Conservation (phyloP, 768 basidiomycete genomes). For the Lentinula raphanica region DNA sequence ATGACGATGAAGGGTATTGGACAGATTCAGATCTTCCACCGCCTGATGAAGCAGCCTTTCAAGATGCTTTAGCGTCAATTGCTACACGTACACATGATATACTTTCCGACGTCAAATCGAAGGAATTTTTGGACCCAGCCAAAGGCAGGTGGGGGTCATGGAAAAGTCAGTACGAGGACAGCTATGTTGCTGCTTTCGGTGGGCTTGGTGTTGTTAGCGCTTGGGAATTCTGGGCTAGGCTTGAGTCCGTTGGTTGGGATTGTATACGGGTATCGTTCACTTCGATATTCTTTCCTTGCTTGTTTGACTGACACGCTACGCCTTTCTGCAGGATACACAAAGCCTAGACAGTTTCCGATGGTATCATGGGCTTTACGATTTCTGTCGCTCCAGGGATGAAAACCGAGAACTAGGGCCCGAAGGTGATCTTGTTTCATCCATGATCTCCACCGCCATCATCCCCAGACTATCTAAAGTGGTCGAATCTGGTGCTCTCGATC, state of each 20-base stretch:
- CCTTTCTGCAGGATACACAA: constrained; percentile 36
- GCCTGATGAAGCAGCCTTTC: constrained; percentile 67
- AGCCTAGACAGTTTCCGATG: constrained; percentile 79
- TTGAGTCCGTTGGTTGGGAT: constrained; percentile 83
- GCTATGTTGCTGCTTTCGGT: constrained; percentile 80
- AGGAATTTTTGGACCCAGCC: constrained; percentile 78
- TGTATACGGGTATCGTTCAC: constrained; percentile 61
- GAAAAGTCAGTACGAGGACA: constrained; percentile 74
- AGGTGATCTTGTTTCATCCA: constrained; percentile 81
- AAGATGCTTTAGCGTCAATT: constrained; percentile 53
- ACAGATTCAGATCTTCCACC: constrained; percentile 74
- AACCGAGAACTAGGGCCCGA: constrained; percentile 69
- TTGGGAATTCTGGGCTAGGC: constrained; percentile 73
- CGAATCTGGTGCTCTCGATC: constrained; percentile 77
- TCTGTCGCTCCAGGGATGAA: constrained; percentile 56
- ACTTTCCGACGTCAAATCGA: constrained; percentile 75
- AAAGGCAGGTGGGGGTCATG: constrained; percentile 66
- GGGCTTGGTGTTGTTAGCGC: constrained; percentile 60
- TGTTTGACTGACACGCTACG: constrained; percentile 7
- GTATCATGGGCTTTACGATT: constrained; percentile 75
- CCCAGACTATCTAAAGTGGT: constrained; percentile 70
- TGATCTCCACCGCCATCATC: constrained; percentile 79
- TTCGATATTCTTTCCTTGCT: neutral
- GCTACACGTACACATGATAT: constrained; percentile 47
- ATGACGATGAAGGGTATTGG: constrained; percentile 83